Evolutionary conservation across 2,329 filamentous ascomycete species (phyloP).

Genomic region (Seiridium unicorne): DNA sequence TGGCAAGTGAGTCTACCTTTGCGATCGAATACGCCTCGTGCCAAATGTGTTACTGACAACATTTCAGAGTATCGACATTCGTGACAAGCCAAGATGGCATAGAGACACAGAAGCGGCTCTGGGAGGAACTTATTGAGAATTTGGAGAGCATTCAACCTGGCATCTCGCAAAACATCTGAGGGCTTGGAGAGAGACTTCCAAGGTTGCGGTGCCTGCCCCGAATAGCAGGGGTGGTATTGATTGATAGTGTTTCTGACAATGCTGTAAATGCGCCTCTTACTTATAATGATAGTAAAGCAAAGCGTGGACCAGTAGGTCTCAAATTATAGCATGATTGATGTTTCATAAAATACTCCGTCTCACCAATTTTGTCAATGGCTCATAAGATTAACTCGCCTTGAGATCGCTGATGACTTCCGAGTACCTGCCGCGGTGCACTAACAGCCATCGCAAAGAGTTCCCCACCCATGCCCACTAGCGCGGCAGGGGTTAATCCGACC

Average conservation of each 20-base stretch:
- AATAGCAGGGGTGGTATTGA: too few relatives aligned
- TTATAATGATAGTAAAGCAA: too few relatives aligned
- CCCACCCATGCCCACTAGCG: background rate
- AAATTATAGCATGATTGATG: too few relatives aligned
- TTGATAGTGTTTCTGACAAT: too few relatives aligned
- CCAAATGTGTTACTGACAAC: background rate
- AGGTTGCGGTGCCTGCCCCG: background rate
- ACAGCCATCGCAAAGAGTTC: background rate
- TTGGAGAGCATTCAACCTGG: background rate
- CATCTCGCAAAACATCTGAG: background rate
- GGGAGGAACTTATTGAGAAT: slow-evolving; percentile 3
- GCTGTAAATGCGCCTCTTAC: too few relatives aligned
- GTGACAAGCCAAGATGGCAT: slow-evolving; percentile 21
- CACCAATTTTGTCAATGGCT: too few relatives aligned
- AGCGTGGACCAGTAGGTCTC: too few relatives aligned
- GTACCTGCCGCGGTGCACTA: too few relatives aligned
- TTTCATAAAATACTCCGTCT: too few relatives aligned
- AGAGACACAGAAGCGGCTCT: slow-evolving; percentile 1
- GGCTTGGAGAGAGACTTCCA: background rate
- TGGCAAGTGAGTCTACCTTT: slow-evolving; percentile 10
- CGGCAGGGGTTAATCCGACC: slow-evolving; percentile 9
- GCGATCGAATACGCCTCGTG: background rate
- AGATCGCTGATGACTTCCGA: too few relatives aligned
- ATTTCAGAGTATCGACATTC: slow-evolving; percentile 21
- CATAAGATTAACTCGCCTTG: too few relatives aligned